Percentiles rank a stretch among this genome's conserved stretches.
These are phyloP conservation scores for Pseudogymnoascus sp. DNA, from an alignment of 2,329 filamentous ascomycete species.

Conservation along the genomic window DNA sequence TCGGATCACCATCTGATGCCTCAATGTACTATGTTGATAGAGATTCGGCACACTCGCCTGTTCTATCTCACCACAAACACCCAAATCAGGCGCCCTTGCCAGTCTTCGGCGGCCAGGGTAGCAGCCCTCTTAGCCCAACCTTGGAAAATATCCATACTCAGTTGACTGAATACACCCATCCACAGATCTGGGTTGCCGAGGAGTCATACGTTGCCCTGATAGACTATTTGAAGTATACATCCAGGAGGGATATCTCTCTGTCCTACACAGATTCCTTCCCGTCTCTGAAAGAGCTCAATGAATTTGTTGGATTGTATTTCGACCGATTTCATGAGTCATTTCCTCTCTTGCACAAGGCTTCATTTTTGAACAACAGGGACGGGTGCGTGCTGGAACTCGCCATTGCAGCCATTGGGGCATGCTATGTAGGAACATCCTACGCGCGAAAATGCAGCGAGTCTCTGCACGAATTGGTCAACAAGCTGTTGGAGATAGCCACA, in stretches of 20 bases:
- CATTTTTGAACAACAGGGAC: slow-evolving; percentile 8
- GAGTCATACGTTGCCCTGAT: slow-evolving; percentile 3
- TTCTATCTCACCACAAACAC: neutral
- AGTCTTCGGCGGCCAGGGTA: neutral
- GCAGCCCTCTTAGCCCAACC: neutral
- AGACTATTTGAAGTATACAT: slow-evolving; percentile 8
- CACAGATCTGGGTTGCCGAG: slow-evolving; percentile 8
- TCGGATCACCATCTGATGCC: neutral
- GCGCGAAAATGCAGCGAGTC: slow-evolving; percentile 3
- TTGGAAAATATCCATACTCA: slow-evolving; percentile 1
- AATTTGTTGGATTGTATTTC: slow-evolving; percentile 11
- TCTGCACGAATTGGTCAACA: slow-evolving; percentile 9
- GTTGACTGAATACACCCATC: neutral
- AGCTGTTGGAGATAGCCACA: slow-evolving; percentile 4
- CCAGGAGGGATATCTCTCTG: neutral
- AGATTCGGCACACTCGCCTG: neutral
- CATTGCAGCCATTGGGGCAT: slow-evolving; percentile 8
- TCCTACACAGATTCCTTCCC: neutral
- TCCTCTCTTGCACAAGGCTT: slow-evolving; percentile 11
- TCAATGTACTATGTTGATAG: slow-evolving; percentile 6
- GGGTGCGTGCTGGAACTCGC: slow-evolving; percentile 1
- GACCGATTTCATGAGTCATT: slow-evolving; percentile 11
- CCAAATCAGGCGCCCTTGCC: neutral
- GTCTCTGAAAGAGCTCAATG: slow-evolving; percentile 9
- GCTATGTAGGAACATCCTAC: slow-evolving; percentile 5